Evolutionary conservation across 2,329 filamentous ascomycete species (phyloP).

Genomic region (Pestalotiopsis sp.): DNA sequence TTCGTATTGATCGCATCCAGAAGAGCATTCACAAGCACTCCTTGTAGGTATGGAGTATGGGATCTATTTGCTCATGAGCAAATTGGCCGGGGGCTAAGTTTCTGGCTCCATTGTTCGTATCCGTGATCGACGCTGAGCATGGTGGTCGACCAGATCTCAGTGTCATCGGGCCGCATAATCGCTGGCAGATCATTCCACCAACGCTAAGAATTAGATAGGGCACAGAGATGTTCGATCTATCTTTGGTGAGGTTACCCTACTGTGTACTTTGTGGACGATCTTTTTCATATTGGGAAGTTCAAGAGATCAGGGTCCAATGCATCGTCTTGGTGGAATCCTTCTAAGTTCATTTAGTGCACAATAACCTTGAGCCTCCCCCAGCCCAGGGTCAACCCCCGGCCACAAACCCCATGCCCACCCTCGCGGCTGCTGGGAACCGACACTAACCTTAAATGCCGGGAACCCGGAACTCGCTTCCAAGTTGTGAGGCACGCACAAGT

Average conservation of each 20-base stretch:
- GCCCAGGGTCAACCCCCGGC: background rate
- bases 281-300: too few species aligned
- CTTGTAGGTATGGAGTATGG: too few species aligned
- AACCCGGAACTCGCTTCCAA: background rate
- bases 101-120: background rate
- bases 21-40: background rate
- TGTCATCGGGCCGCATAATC: background rate
- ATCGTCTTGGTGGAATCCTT: too few species aligned
- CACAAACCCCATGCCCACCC: background rate
- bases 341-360: background rate
- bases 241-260: background rate
- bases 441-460: background rate
- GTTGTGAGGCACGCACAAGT: background rate
- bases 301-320: too few species aligned
- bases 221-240: background rate
- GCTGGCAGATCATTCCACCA: background rate
- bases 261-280: background rate
- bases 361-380: background rate
- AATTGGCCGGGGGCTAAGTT: background rate
- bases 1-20: background rate
- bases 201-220: background rate
- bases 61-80: too few species aligned
- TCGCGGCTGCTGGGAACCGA: background rate
- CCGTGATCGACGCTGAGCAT: background rate
- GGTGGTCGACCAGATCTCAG: background rate